Evolutionary conservation across 495 filamentous ascomycete species (phyloP).

Genomic region (Bathelium albidoporum): DNA sequence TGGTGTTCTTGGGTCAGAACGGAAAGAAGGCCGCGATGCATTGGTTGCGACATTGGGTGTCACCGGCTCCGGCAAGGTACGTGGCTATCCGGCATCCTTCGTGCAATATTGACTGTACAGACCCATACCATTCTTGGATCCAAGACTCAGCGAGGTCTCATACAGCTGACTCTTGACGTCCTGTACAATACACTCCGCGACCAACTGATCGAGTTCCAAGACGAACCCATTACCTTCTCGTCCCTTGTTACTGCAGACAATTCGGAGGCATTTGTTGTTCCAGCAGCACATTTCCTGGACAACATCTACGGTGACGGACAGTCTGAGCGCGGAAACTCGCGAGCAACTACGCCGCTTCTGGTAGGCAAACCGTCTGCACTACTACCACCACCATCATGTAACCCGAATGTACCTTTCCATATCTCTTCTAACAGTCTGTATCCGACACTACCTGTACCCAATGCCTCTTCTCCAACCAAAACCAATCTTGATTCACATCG

Average conservation of each 20-base stretch:
- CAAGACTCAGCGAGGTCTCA: conserved; percentile 73
- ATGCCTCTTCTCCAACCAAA: not conserved
- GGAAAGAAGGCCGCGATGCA: conserved; percentile 75
- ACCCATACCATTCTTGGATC: conserved; percentile 95
- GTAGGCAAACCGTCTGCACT: conserved; percentile 46
- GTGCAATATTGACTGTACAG: conserved; percentile 35
- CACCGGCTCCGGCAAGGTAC: conserved; percentile 90
- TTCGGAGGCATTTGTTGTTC: conserved; percentile 73
- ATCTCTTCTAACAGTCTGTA: not conserved
- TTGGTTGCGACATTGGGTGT: conserved; percentile 87
- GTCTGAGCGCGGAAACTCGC: conserved; percentile 49
- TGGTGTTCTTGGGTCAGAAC: conserved; percentile 57
- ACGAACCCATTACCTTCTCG: conserved; percentile 51
- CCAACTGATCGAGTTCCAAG: conserved; percentile 49
- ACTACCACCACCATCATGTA: conserved; percentile 1
- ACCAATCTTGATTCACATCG: not conserved
- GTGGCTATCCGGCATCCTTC: conserved; percentile 6
- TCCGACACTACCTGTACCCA: conserved; percentile 2
- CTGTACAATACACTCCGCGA: conserved; percentile 68
- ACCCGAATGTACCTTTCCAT: not conserved
- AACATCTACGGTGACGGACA: conserved; percentile 60
- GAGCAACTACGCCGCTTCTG: conserved; percentile 72
- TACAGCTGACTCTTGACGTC: conserved; percentile 82
- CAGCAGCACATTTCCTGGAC: conserved; percentile 70
- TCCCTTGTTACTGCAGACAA: conserved; percentile 66